Evolutionary conservation across 805 yeast genomes (phyloP).

Genomic region (Vanderwaltozyma polyspora): DNA sequence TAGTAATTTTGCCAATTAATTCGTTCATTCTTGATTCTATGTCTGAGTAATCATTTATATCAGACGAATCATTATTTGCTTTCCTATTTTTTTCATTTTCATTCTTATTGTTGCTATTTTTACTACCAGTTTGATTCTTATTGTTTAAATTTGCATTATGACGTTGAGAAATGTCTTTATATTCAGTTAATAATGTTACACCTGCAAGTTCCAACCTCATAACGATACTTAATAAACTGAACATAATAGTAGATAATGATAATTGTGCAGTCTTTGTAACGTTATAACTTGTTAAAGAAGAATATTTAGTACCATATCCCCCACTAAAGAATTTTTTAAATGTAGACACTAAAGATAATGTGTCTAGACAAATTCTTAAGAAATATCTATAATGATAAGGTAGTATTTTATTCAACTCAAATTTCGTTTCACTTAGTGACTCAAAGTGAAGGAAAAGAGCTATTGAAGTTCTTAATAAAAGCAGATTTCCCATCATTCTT

Average conservation of each 20-base stretch:
- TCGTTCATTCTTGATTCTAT: background rate
- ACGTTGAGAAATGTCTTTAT: conserved; percentile 7
- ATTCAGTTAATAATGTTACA: conserved; percentile 9
- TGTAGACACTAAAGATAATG: conserved; percentile 11
- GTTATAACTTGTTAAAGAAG: conserved; percentile 15
- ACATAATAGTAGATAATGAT: conserved; percentile 19
- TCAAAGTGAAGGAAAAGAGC: conserved; percentile 24
- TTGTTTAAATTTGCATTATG: no score
- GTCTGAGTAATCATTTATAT: no score
- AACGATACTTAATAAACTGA: conserved; percentile 17
- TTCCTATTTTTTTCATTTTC: background rate
- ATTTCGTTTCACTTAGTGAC: background rate
- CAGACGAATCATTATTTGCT: no score
- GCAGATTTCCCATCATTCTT: conserved; percentile 15
- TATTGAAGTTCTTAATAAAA: conserved; percentile 19
- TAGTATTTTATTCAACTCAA: conserved; percentile 1
- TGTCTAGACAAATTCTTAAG: conserved; percentile 9
- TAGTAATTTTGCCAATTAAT: conserved; percentile 12
- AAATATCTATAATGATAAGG: conserved; percentile 17
- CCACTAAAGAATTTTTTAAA: conserved; percentile 18
- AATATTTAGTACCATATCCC: conserved; percentile 9
- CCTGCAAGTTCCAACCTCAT: conserved; percentile 19
- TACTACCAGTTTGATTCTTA: background rate
- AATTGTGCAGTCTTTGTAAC: conserved; percentile 20
- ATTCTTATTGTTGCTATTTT: background rate